phyloP scores from a whole-genome alignment of 2,329 filamentous ascomycete genomes.

The Parastagonospora nodorum region DNA sequence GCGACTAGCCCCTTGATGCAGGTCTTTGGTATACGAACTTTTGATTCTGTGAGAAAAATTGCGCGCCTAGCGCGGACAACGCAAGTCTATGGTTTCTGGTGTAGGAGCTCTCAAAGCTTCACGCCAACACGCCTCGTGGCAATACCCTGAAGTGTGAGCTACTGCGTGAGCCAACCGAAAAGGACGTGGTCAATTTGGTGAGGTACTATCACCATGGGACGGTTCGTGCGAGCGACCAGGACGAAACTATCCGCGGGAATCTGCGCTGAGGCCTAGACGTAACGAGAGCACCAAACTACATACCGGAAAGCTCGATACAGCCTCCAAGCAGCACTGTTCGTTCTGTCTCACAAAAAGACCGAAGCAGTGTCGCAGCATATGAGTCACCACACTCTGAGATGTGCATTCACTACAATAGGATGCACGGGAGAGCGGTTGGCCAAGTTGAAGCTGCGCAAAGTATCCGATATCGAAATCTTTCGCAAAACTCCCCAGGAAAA shows the following conservation, averaged over 20 bases:
- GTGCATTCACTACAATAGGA: too few species aligned
- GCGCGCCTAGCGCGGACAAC: too few species aligned
- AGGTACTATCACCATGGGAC: constrained; percentile 53
- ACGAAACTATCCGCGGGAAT: constrained; percentile 45
- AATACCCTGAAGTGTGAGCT: constrained; percentile 51
- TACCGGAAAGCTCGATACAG: constrained; percentile 23
- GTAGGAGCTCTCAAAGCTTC: too few species aligned
- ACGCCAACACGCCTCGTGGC: constrained; percentile 39
- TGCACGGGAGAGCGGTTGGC: too few species aligned
- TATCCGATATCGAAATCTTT: too few species aligned
- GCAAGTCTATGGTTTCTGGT: too few species aligned
- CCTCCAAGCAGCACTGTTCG: constrained; percentile 19
- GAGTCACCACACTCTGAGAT: too few species aligned
- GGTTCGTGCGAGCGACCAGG: constrained; percentile 32
- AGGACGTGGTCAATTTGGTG: constrained; percentile 47
- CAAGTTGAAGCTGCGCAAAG: too few species aligned
- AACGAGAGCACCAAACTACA: constrained; percentile 42
- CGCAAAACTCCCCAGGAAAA: too few species aligned
- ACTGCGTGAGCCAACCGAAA: constrained; percentile 43
- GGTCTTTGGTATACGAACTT: too few species aligned
- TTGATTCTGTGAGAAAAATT: too few species aligned
- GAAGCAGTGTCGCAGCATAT: constrained; percentile 5
- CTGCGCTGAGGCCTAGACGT: constrained; percentile 40
- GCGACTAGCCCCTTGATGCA: too few species aligned
- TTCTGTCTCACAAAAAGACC: constrained; percentile 16